These are phyloP conservation scores for Excoecaria cochinchinensis DNA, from an alignment of 345 rosid genomes.

Conservation along the genomic window DNA sequence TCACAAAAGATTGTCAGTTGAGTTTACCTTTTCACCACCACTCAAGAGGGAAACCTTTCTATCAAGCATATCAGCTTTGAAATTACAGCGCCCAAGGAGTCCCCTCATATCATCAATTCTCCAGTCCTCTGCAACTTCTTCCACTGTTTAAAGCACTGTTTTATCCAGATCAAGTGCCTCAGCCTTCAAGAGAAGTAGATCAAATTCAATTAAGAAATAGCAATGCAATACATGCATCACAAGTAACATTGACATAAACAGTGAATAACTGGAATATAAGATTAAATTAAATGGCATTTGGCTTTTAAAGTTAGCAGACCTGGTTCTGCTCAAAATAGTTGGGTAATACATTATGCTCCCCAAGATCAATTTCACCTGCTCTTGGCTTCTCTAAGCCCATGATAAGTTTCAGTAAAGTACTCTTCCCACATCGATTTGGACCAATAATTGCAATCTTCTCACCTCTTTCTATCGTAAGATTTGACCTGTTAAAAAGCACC, in stretches of 20 bases:
- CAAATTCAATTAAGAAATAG: slow-evolving; percentile 13
- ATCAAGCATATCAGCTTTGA: slow-evolving; percentile 95
- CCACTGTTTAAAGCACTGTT: slow-evolving; percentile 83
- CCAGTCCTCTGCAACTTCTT: slow-evolving; percentile 93
- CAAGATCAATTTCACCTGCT: slow-evolving; percentile 69
- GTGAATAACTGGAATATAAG: not conserved
- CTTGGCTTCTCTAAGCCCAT: slow-evolving; percentile 76
- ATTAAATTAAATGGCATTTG: not conserved
- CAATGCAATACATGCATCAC: not conserved
- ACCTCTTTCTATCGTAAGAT: slow-evolving; percentile 75
- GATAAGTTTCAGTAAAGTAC: slow-evolving; percentile 80
- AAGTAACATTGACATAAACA: not conserved
- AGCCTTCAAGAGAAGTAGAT: slow-evolving; percentile 45
- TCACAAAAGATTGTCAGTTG: not conserved
- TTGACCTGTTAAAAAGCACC: slow-evolving; percentile 70
- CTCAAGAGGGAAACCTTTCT: slow-evolving; percentile 84
- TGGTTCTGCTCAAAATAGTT: slow-evolving; percentile 99
- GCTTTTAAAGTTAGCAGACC: slow-evolving; percentile 37
- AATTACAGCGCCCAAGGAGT: slow-evolving; percentile 94
- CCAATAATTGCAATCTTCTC: slow-evolving; percentile 89
- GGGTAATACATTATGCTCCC: slow-evolving; percentile 91
- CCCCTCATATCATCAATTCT: slow-evolving; percentile 91
- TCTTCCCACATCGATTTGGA: slow-evolving; percentile 95
- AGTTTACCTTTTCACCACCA: slow-evolving; percentile 87
- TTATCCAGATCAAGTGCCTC: slow-evolving; percentile 93